Percentiles rank a stretch among this genome's conserved stretches.
Conservation (phyloP, 73 alveolate genomes). For the Durusdinium trenchii region DNA sequence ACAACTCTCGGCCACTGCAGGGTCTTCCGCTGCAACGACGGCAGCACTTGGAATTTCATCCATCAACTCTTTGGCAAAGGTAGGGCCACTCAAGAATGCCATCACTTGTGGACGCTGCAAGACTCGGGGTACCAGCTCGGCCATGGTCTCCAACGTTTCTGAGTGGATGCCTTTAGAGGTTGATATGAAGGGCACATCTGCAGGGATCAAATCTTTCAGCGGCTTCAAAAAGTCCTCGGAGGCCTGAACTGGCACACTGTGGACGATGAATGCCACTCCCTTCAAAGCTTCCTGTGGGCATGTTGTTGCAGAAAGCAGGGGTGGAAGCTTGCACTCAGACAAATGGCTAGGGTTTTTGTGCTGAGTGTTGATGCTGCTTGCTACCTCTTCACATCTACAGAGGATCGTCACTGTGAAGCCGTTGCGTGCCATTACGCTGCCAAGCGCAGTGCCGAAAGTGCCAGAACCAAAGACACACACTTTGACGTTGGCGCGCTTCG, state of each 20-base stretch:
- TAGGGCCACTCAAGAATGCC: slow-evolving; percentile 75
- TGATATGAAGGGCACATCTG: slow-evolving; percentile 59
- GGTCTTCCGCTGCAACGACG: slow-evolving; percentile 49
- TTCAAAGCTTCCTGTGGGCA: slow-evolving; percentile 42
- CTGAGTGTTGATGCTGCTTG: slow-evolving; percentile 54
- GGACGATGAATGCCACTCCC: slow-evolving; percentile 36
- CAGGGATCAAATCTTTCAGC: slow-evolving; percentile 12
- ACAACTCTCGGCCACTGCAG: slow-evolving; percentile 28
- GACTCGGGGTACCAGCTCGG: slow-evolving; percentile 67
- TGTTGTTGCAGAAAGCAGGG: slow-evolving; percentile 59
- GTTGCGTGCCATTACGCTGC: slow-evolving; percentile 58
- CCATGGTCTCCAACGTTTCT: slow-evolving; percentile 64
- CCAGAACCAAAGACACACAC: slow-evolving; percentile 66
- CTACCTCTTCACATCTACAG: slow-evolving; percentile 16
- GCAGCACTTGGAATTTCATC: slow-evolving; percentile 43
- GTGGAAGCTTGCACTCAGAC: slow-evolving; percentile 43
- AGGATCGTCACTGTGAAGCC: slow-evolving; percentile 63
- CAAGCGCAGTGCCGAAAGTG: slow-evolving; percentile 69
- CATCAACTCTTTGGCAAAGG: slow-evolving; percentile 77
- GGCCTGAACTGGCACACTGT: slow-evolving; percentile 70
- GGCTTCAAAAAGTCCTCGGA: slow-evolving; percentile 40
- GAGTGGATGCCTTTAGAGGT: slow-evolving; percentile 62
- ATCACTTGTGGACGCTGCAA: slow-evolving; percentile 31
- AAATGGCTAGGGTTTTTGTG: slow-evolving; percentile 34
- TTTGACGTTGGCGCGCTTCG: slow-evolving; percentile 17